These are phyloP conservation scores for Striga hermonthica DNA, from an alignment of 305 asterid genomes.

Conservation along the genomic window DNA sequence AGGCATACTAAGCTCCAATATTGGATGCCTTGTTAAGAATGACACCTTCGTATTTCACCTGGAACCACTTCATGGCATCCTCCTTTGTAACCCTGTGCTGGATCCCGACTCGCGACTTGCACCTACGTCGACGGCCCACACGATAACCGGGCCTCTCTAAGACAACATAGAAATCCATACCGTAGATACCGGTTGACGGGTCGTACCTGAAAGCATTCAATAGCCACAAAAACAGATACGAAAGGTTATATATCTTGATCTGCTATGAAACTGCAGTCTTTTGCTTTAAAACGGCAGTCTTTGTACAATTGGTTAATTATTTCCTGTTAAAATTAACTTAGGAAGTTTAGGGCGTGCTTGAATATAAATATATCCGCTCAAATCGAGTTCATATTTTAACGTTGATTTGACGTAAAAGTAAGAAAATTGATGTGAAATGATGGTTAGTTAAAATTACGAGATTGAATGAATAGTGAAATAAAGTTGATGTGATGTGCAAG, in stretches of 20 bases:
- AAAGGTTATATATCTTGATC: no score
- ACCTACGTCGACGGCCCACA: constrained; percentile 72
- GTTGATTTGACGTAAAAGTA: no score
- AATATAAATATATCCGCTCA: neutral
- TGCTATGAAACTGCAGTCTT: neutral
- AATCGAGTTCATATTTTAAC: no score
- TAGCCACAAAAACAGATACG: neutral
- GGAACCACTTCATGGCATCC: constrained; percentile 79
- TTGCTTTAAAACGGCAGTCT: neutral
- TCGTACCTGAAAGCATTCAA: constrained; percentile 47
- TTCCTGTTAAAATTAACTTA: neutral
- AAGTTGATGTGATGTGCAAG: no score
- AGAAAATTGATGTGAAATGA: no score
- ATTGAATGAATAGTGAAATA: no score
- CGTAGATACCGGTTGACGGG: constrained; percentile 79
- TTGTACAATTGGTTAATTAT: neutral
- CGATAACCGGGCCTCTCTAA: constrained; percentile 78
- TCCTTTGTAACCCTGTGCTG: constrained; percentile 78
- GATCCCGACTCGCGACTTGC: constrained; percentile 75
- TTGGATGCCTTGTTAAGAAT: constrained; percentile 66
- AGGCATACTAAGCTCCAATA: constrained; percentile 31
- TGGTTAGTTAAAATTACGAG: no score
- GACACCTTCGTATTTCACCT: constrained; percentile 73
- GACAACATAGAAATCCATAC: constrained; percentile 78
- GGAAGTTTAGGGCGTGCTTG: neutral